Conservation (phyloP, 2,329 filamentous ascomycete species). For the Rhexocercosporidium sp. region DNA sequence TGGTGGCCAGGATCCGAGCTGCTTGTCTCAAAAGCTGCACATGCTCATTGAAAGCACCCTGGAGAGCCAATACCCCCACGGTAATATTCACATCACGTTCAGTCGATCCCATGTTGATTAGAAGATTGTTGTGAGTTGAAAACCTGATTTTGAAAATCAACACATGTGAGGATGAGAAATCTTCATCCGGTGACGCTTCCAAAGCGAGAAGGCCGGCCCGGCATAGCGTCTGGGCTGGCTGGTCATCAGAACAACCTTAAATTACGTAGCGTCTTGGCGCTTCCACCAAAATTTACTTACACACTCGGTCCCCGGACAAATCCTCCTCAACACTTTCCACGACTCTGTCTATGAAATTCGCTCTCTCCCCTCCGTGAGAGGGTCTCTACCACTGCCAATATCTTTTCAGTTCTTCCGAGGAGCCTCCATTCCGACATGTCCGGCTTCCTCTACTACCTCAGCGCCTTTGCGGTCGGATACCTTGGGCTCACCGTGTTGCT, state of each 20-base stretch:
- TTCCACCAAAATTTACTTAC: conserved; percentile 14
- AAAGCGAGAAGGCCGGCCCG: too few relatives aligned
- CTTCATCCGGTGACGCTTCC: conserved; percentile 23
- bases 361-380: conserved; percentile 39
- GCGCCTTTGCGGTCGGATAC: conserved; percentile 58
- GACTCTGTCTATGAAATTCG: conserved; percentile 32
- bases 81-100: conserved; percentile 47
- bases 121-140: neutral
- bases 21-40: conserved; percentile 76
- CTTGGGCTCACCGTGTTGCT: conserved; percentile 57
- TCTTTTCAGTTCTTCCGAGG: conserved; percentile 2
- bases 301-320: conserved; percentile 19
- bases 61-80: conserved; percentile 73
- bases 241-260: conserved; percentile 27
- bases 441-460: conserved; percentile 41
- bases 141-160: conserved; percentile 8
- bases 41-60: conserved; percentile 94
- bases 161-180: conserved; percentile 16
- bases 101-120: conserved; percentile 29
- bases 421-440: conserved; percentile 33
- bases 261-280: conserved; percentile 17
- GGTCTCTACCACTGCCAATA: conserved; percentile 25
- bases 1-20: conserved; percentile 52
- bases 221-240: neutral
- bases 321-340: conserved; percentile 13